Evolutionary conservation across 2,329 filamentous ascomycete genomes (phyloP).

Genomic region (Calonectria montana): DNA sequence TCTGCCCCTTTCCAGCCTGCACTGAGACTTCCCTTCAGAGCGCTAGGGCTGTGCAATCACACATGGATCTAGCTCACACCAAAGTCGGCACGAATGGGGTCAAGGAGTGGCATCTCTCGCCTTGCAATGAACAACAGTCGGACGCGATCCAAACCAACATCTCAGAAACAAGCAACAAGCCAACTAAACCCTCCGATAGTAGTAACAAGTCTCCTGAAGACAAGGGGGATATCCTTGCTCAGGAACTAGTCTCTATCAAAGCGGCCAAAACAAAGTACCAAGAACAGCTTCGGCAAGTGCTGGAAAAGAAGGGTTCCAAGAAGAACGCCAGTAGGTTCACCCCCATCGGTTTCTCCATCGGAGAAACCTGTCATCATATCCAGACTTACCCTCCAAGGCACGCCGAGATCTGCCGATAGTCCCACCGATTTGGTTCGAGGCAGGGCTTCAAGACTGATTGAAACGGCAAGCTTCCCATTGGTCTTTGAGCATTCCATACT

Average conservation of each 20-base stretch:
- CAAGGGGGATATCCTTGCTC: neutral
- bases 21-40: constrained; percentile 50
- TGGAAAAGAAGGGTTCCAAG: constrained; percentile 48
- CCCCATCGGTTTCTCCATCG: neutral
- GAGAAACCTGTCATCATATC: neutral
- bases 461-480: constrained; percentile 52
- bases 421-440: constrained; percentile 44
- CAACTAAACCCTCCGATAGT: constrained; percentile 20
- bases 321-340: constrained; percentile 41
- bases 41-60: constrained; percentile 49
- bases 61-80: constrained; percentile 51
- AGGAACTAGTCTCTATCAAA: constrained; percentile 38
- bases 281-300: constrained; percentile 47
- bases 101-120: constrained; percentile 44
- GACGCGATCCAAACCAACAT: neutral
- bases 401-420: constrained; percentile 45
- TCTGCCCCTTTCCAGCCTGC: constrained; percentile 54
- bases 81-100: constrained; percentile 30
- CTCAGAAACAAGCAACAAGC: neutral
- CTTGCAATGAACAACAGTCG: neutral
- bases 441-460: constrained; percentile 44
- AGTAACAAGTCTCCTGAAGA: neutral
- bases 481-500: constrained; percentile 57
- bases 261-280: constrained; percentile 50
- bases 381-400: constrained; percentile 36